Conservation (phyloP, 2,329 filamentous ascomycete genomes). For the Fusarium longipes region DNA sequence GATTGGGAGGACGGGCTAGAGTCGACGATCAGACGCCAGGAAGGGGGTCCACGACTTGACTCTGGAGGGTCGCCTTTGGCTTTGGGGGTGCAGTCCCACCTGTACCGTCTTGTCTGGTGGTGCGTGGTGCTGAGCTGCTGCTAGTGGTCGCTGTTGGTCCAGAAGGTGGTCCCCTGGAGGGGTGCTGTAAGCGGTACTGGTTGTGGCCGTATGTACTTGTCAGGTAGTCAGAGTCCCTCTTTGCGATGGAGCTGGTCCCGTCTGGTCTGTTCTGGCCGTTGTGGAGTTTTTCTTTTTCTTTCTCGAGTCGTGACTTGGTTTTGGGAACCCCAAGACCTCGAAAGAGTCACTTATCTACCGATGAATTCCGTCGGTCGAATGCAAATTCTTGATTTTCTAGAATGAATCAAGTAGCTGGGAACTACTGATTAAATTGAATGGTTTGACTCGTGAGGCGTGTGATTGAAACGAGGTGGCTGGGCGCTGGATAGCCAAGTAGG, state of each 20-base stretch:
- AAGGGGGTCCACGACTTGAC: slow-evolving; percentile 40
- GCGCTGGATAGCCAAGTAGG: slow-evolving; percentile 24
- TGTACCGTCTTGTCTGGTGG: slow-evolving; percentile 42
- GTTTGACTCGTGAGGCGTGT: slow-evolving; percentile 40
- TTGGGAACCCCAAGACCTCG: slow-evolving; percentile 30
- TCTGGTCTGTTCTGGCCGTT: slow-evolving; percentile 21
- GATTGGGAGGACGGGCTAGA: slow-evolving; percentile 36
- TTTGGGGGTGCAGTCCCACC: slow-evolving; percentile 44
- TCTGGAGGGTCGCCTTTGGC: slow-evolving; percentile 38
- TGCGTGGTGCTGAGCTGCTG: slow-evolving; percentile 36
- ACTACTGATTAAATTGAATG: slow-evolving; percentile 29
- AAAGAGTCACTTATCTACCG: slow-evolving; percentile 36
- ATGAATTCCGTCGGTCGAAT: slow-evolving; percentile 26
- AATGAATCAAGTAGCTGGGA: slow-evolving; percentile 23
- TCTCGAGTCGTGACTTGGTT: slow-evolving; percentile 31
- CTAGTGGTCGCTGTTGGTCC: slow-evolving; percentile 39
- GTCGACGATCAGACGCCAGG: slow-evolving; percentile 46
- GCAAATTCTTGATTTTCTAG: slow-evolving; percentile 15
- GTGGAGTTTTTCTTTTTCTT: slow-evolving; percentile 25
- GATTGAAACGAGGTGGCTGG: slow-evolving; percentile 40
- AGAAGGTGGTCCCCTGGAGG: slow-evolving; percentile 40
- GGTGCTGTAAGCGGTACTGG: slow-evolving; percentile 38
- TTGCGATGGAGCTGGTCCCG: slow-evolving; percentile 30
- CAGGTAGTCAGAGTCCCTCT: slow-evolving; percentile 35
- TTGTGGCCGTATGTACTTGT: slow-evolving; percentile 27